phyloP scores from a whole-genome alignment of 768 basidiomycete species.

The Grammothele lineata region DNA sequence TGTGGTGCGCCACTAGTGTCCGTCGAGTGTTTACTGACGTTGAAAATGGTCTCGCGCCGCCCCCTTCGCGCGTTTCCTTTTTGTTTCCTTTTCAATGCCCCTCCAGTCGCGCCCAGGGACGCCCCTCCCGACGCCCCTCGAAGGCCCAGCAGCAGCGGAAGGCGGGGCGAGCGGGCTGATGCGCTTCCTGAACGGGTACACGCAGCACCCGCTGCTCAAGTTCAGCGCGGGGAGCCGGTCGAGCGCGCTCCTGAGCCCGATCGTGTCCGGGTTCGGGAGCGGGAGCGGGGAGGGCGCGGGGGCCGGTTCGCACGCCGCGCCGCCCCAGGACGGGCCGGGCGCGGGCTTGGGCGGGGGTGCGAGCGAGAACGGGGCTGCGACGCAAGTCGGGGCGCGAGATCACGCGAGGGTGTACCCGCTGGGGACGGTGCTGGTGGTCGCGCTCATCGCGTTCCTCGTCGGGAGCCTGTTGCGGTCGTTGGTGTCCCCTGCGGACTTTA shows the following conservation, averaged over 20 bases:
- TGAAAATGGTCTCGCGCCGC: too few relatives aligned
- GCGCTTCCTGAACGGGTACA: conserved; percentile 56
- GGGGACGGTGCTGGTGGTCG: conserved; percentile 67
- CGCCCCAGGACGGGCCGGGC: conserved; percentile 9
- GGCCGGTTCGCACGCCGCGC: conserved; percentile 10
- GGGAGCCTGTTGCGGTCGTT: conserved; percentile 88
- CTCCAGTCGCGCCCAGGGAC: conserved; percentile 20
- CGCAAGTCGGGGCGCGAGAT: not conserved
- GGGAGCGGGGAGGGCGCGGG: conserved; percentile 4
- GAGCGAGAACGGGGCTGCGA: not conserved
- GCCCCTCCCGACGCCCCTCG: conserved; percentile 16
- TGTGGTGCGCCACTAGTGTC: too few relatives aligned
- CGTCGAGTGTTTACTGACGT: too few relatives aligned
- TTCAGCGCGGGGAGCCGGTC: conserved; percentile 35
- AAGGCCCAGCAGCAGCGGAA: conserved; percentile 19
- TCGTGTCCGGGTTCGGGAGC: not conserved
- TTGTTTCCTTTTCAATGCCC: too few relatives aligned
- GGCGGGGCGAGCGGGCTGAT: conserved; percentile 40
- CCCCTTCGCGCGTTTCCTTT: too few relatives aligned
- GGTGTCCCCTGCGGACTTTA: conserved; percentile 87
- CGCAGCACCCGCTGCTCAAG: conserved; percentile 49
- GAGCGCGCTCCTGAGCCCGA: conserved; percentile 16
- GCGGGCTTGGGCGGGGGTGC: conserved; percentile 4
- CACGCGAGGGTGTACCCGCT: conserved; percentile 33
- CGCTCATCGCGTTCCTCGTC: conserved; percentile 84